Percentiles rank a stretch among this genome's conserved stretches.
Evolutionary conservation across 2,329 filamentous ascomycete genomes (phyloP).

Genomic region (Alternaria alternata): DNA sequence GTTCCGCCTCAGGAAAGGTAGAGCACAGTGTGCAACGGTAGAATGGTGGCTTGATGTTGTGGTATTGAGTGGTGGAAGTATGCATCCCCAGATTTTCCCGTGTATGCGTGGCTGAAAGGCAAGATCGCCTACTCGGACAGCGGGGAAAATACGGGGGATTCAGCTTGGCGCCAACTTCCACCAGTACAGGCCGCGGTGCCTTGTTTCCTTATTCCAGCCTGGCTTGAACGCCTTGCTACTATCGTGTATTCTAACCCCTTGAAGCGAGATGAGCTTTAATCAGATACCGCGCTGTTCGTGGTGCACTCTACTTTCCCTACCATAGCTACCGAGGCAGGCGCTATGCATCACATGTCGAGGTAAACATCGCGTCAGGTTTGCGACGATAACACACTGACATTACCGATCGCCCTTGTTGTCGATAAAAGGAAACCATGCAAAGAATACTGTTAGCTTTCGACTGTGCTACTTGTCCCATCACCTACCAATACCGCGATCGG

Average conservation of each 20-base stretch:
- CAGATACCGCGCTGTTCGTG: not conserved
- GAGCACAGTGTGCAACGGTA: conserved; percentile 15
- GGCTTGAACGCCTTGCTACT: not conserved
- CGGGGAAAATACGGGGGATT: conserved; percentile 17
- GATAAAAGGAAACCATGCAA: not conserved
- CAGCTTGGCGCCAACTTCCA: conserved; percentile 11
- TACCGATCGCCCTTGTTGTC: not conserved
- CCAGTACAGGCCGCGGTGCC: conserved; percentile 4
- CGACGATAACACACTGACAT: not conserved
- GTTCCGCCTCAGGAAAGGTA: conserved; percentile 15
- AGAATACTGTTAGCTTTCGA: not conserved
- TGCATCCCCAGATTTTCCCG: conserved; percentile 25
- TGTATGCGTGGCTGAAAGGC: conserved; percentile 9
- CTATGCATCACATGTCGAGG: not conserved
- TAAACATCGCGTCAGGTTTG: not conserved
- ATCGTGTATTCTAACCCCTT: not conserved
- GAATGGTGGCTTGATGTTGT: conserved; percentile 17
- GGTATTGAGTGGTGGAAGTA: conserved; percentile 34
- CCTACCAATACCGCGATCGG: not conserved
- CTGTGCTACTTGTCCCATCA: not conserved
- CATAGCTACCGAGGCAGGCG: not conserved
- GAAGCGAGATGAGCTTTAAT: conserved; percentile 1
- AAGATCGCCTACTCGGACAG: conserved; percentile 21
- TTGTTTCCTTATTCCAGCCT: not conserved
- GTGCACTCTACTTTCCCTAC: not conserved